Base-by-base conservation (phyloP, 2,329 filamentous ascomycete species). In the Colletotrichum neosansevieriae region DNA sequence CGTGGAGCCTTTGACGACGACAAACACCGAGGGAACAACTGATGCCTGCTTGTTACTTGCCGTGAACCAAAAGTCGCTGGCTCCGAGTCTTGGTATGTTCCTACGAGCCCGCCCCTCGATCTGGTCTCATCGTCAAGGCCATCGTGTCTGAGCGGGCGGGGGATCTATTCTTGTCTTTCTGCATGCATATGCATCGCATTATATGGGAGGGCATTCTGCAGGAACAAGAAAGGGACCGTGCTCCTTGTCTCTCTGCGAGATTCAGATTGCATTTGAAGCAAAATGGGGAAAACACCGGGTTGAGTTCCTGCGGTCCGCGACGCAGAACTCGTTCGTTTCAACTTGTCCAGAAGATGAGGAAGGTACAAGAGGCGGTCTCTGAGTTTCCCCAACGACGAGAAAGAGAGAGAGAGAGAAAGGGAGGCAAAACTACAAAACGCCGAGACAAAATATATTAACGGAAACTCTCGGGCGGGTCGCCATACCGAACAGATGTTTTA, bases 61-160 rank as follows among this genome's bases (percentile, higher is more conserved):
- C 24, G 24, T 3, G 17, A 10, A 6, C 29, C 19, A 9, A 47
- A 64, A 64, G 65, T 64, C 53, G 19, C 54, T 60, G 44, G 53
- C 29, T 63, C 45, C 60, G 59, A 38, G 59, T 57, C 17, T 36
- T 12, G 21, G 19, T 29, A 29, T 24, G 45, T 7, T 21, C 13
- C 29, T 17, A 38, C 7, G 12, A 56, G 36, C 17, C 58, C 42
- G 34, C 9, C 32, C 24, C 17, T 17, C 49, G 17, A 29, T 29
- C 29, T 29, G 24, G 17, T 17, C 12, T 32, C 17, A 12, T 54
- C 44, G 36, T 40, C 32, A 29, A 44, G 32, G 7, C 29, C n/a
- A 17, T 44, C 9, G 36, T 21, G 17, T 53, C 36, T n/a, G n/a
- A 17, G 34, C 17, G 29, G 45, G 34, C 45, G 11, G 51, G 38